Evolutionary conservation across 495 filamentous ascomycete species (phyloP).

Genomic region (Neurospora tetraspora): DNA sequence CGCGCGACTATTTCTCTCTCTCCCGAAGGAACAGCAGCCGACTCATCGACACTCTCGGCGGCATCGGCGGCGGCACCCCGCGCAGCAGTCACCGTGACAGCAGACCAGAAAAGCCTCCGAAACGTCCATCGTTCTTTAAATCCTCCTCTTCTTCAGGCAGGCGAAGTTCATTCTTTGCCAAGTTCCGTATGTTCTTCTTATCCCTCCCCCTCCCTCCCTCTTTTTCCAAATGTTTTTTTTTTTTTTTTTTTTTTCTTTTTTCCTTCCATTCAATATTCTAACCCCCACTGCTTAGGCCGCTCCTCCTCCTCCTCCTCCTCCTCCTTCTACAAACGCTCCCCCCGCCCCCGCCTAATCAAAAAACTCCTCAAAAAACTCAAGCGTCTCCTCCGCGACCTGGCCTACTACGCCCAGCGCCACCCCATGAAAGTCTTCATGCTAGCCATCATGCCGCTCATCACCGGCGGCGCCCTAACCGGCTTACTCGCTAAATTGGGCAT

Average conservation of each 20-base stretch:
- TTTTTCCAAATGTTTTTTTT: no score
- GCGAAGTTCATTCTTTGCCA: background rate
- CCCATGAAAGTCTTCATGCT: conserved; percentile 78
- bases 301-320: conserved; percentile 29
- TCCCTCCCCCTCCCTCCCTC: background rate
- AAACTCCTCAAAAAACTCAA: conserved; percentile 60
- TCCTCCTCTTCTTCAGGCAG: background rate
- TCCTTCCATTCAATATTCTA: background rate
- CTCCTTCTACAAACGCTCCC: conserved; percentile 62
- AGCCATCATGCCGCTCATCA: conserved; percentile 74
- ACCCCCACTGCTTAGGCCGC: background rate
- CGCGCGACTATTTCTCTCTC: background rate
- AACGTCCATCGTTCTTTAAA: background rate
- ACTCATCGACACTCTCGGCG: background rate
- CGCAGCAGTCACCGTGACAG: background rate
- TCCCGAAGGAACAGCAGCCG: background rate
- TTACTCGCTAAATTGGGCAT: conserved; percentile 68
- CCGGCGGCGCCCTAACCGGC: conserved; percentile 64
- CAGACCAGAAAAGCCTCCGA: background rate
- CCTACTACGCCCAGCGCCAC: conserved; percentile 64
- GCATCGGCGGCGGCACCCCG: background rate
- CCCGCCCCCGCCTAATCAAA: conserved; percentile 64
- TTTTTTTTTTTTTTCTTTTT: background rate
- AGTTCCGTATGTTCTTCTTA: background rate
- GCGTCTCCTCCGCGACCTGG: conserved; percentile 62